Percentiles rank a stretch among this genome's conserved stretches.
Evolutionary conservation across 192 early-diverging fungal species (phyloP).

Genomic region (Mortierella antarctica): DNA sequence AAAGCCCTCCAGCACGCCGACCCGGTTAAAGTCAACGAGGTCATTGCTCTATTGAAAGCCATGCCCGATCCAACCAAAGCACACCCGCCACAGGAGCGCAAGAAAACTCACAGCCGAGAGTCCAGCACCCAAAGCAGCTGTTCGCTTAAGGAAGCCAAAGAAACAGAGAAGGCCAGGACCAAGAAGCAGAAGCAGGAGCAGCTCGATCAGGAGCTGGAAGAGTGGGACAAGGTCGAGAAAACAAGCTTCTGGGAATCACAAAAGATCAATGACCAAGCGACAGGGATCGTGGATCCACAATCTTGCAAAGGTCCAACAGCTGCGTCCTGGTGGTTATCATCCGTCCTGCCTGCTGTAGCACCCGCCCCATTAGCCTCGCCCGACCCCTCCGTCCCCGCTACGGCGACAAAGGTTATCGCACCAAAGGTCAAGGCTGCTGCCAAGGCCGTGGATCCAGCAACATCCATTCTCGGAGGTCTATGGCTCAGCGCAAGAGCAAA

Average conservation of each 20-base stretch:
- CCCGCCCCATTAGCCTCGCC: not conserved
- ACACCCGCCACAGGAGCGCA: too few relatives aligned
- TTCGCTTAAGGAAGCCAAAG: not conserved
- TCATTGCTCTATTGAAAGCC: conserved; percentile 37
- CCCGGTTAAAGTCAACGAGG: conserved; percentile 35
- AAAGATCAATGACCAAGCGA: conserved; percentile 42
- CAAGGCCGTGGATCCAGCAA: not conserved
- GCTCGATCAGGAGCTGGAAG: conserved; percentile 20
- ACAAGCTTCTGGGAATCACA: conserved; percentile 13
- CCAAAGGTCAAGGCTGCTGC: not conserved
- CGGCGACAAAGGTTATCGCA: not conserved
- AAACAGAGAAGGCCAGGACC: not conserved
- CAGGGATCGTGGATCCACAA: conserved; percentile 22
- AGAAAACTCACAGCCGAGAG: not conserved
- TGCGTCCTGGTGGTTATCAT: conserved; percentile 9
- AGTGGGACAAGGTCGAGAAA: conserved; percentile 42
- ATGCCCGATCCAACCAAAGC: conserved; percentile 42
- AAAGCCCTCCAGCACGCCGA: conserved; percentile 31
- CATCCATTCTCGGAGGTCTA: conserved; percentile 4
- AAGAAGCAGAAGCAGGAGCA: conserved; percentile 11
- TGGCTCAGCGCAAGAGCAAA: conserved; percentile 12
- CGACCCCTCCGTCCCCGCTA: not conserved
- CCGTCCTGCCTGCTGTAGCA: not conserved
- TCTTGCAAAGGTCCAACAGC: conserved; percentile 5
- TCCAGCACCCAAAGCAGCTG: not conserved